Evolutionary conservation across 345 rosid genomes (phyloP), one percentile per base, ranked within the genome.

Genomic region (Corchorus capsularis): DNA sequence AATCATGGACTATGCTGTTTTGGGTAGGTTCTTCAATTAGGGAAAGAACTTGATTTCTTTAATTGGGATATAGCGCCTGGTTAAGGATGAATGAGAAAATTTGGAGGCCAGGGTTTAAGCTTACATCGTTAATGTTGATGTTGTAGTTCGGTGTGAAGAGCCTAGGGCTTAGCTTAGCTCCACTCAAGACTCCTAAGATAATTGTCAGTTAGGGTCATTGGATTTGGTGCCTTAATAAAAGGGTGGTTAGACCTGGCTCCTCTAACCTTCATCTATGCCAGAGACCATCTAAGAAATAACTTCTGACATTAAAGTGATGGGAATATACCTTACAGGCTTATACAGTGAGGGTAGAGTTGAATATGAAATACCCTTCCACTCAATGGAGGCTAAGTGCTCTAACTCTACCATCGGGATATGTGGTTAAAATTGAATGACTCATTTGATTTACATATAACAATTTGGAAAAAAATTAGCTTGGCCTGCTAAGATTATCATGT

Each of bases 391-490:
- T 37, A 17, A 37, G 22, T 17, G 13, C 47, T 63, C 46, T 63
- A 63, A 63, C 67, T 6, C 11, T 63, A 16, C 22, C 20, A 3
- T 39, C 37, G 7, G 5, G 11, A 37, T 2, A 63, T 63, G 47
- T 39, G 49, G 69, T 17, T 39, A 63, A 39, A 60, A 5, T 39
- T 2, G 20, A 56, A 20, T 56, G 34, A 19, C 19, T 20, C 34
- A 0, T 56, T 56, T 8, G 16, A 62, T 35, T 56, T 34, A 14
- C 45, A 14, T 35, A 7, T 16, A 16, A 16, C 66, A 62, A 4
- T 62, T 39, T 41, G 73, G 61, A 15, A 17, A n/a, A 52, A 16
- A 22, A 69, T 15, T 69, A 50, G 22, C 20, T 69, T 69, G 73
- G 45, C 39, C 73, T 17, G 73, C 27, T 34, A 53, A 55, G 6